phyloP scores from a whole-genome alignment of 345 rosid species.

The Eucalyptus paniculata region DNA sequence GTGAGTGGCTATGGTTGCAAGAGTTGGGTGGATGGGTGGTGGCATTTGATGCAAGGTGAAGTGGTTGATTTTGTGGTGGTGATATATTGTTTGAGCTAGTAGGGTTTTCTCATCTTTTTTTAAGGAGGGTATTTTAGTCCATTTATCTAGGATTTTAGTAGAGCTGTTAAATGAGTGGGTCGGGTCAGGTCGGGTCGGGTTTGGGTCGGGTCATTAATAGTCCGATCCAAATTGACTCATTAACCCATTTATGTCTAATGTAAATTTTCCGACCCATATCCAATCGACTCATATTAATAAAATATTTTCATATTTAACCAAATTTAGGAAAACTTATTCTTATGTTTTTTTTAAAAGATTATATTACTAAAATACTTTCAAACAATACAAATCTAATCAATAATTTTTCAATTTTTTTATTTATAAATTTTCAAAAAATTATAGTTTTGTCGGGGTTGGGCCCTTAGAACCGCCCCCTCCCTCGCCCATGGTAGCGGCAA shows the following conservation, averaged over 20 bases:
- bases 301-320: too few relatives aligned
- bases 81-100: background rate
- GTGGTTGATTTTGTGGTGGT: background rate
- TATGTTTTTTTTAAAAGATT: too few relatives aligned
- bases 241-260: too few relatives aligned
- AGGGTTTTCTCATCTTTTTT: background rate
- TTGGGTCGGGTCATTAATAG: too few relatives aligned
- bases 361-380: too few relatives aligned
- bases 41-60: background rate
- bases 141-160: background rate
- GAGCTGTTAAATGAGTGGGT: too few relatives aligned
- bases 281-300: accelerated
- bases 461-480: slow-evolving; percentile 8
- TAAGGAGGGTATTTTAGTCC: background rate
- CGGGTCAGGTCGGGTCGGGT: too few relatives aligned
- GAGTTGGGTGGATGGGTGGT: background rate
- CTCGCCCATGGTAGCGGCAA: background rate
- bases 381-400: too few relatives aligned
- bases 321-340: too few relatives aligned
- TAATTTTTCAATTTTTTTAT: too few relatives aligned
- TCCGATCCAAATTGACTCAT: accelerated
- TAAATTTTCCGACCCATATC: too few relatives aligned
- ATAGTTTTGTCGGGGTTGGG: slow-evolving; percentile 53
- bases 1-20: background rate
- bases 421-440: too few relatives aligned